Conservation (phyloP, 2,329 filamentous ascomycete genomes). For the Trichoderma asperellum region DNA sequence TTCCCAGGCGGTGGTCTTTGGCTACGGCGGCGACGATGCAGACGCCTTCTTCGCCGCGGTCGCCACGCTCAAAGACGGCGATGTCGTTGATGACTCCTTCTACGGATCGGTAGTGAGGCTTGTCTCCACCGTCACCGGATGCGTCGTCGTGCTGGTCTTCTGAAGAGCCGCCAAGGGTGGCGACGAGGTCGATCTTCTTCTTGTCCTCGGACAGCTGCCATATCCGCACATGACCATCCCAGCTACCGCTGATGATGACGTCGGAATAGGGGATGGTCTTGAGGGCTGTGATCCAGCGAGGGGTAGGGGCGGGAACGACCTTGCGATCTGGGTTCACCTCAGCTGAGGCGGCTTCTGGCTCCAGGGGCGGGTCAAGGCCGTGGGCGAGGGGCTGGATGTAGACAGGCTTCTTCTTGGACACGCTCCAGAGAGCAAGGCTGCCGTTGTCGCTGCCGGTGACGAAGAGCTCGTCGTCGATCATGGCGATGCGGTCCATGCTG, state of each 20-base stretch:
- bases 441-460: slow-evolving; percentile 95
- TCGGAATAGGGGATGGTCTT: slow-evolving; percentile 87
- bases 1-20: slow-evolving; percentile 81
- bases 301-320: slow-evolving; percentile 66
- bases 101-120: slow-evolving; percentile 46
- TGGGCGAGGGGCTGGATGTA: slow-evolving; percentile 80
- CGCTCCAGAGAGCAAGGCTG: slow-evolving; percentile 81
- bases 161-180: slow-evolving; percentile 57
- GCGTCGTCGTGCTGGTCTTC: slow-evolving; percentile 3
- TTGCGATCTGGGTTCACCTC: slow-evolving; percentile 65
- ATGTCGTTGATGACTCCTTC: slow-evolving; percentile 88
- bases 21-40: slow-evolving; percentile 86
- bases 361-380: slow-evolving; percentile 75
- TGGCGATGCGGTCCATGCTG: slow-evolving; percentile 88
- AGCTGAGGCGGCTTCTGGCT: slow-evolving; percentile 72
- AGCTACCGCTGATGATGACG: slow-evolving; percentile 86
- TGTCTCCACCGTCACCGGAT: slow-evolving; percentile 39
- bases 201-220: slow-evolving; percentile 89
- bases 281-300: slow-evolving; percentile 89
- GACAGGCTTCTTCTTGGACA: slow-evolving; percentile 93
- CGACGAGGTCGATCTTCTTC: slow-evolving; percentile 72
- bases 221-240: slow-evolving; percentile 81
- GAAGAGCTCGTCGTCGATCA: slow-evolving; percentile 86
- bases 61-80: slow-evolving; percentile 81
- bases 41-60: slow-evolving; percentile 73